These are phyloP conservation scores for Leccinum subfulvum DNA, from an alignment of 1,284 basidiomycete genomes.

Conservation along the genomic window DNA sequence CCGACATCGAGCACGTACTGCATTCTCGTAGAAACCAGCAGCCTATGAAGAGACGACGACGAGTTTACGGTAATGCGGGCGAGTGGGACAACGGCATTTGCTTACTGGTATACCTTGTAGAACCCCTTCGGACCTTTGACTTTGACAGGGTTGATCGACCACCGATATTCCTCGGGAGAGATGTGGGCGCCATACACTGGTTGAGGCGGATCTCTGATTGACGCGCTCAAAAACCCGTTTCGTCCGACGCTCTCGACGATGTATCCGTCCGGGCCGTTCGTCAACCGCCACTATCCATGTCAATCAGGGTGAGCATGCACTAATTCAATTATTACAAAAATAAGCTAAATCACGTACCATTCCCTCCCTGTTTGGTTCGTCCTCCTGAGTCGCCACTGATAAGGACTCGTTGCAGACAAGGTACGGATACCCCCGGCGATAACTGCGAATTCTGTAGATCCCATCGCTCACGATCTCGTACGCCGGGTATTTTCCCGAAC, in stretches of 20 bases:
- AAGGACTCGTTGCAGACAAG: not conserved
- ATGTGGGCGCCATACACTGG: not conserved
- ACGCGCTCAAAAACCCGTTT: not conserved
- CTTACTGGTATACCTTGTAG: conserved; percentile 5
- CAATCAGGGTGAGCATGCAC: not conserved
- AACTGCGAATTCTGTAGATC: conserved; percentile 13
- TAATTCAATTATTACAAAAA: not conserved
- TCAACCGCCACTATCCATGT: conserved; percentile 8
- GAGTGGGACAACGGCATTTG: not conserved
- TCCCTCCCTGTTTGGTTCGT: not conserved
- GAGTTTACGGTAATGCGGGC: not conserved
- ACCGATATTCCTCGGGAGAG: not conserved
- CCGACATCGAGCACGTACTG: conserved; percentile 8
- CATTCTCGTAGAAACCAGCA: not conserved
- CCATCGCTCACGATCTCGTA: conserved; percentile 11
- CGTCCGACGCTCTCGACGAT: not conserved
- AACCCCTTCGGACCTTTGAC: not conserved
- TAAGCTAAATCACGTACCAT: not conserved
- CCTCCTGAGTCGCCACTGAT: not conserved
- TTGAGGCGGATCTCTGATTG: not conserved
- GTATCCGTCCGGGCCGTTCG: conserved; percentile 7
- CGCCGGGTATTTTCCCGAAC: not conserved
- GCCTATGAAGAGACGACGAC: not conserved
- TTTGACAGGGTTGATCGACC: conserved; percentile 9
- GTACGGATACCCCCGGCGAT: conserved; percentile 1